Evolutionary conservation across 352 stramenopile species (phyloP).

Genomic region (Plasmopara viticola): DNA sequence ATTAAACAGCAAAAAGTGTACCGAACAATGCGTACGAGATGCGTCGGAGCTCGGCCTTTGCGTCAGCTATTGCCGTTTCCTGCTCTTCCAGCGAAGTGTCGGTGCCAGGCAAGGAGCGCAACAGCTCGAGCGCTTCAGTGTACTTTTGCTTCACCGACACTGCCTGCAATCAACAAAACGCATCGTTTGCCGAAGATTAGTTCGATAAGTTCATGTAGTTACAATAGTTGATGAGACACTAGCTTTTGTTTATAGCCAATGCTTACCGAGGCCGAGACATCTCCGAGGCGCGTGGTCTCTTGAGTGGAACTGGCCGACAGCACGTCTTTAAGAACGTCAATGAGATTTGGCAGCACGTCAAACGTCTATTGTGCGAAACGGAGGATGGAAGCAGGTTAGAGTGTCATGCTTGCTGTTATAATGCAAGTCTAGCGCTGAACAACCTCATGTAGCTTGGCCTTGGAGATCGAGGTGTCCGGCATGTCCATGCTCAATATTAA

Average conservation of each 20-base stretch:
- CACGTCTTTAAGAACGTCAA: constrained; percentile 83
- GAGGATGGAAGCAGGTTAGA: neutral
- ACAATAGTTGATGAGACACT: too few species aligned
- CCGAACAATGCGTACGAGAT: constrained; percentile 44
- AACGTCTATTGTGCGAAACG: constrained; percentile 38
- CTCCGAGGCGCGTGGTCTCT: constrained; percentile 70
- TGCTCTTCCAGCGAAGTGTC: constrained; percentile 77
- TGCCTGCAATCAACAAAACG: constrained; percentile 25
- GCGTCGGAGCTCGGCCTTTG: constrained; percentile 67
- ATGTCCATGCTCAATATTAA: constrained; percentile 11
- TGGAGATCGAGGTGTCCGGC: constrained; percentile 43
- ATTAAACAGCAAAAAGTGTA: neutral
- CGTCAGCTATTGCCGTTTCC: constrained; percentile 57
- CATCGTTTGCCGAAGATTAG: neutral
- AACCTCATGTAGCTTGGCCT: constrained; percentile 66
- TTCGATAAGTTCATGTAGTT: too few species aligned
- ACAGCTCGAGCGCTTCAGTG: constrained; percentile 50
- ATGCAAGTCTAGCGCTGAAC: neutral
- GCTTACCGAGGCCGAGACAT: constrained; percentile 70
- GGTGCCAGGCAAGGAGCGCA: constrained; percentile 64
- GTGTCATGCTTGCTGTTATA: neutral
- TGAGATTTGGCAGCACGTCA: constrained; percentile 74
- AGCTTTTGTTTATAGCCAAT: neutral
- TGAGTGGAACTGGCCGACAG: constrained; percentile 64
- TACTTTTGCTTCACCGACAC: constrained; percentile 77